Evolutionary conservation across 257 asterid species (phyloP).

Genomic region (Petunia axillaris): DNA sequence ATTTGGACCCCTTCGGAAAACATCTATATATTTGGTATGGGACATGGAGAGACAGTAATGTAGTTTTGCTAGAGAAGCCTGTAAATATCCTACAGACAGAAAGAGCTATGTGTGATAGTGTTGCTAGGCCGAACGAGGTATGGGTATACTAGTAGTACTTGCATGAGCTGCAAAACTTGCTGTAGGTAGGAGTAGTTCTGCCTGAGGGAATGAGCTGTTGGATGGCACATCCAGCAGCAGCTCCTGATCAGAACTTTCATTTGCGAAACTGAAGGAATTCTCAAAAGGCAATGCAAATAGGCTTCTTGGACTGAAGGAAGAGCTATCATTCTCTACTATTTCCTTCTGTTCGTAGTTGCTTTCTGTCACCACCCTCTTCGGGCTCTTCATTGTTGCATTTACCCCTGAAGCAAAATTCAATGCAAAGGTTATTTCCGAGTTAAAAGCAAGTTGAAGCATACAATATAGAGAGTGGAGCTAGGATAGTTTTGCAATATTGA

Average conservation of each 20-base stretch:
- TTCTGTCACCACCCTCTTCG: constrained; percentile 47
- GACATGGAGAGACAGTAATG: constrained; percentile 2
- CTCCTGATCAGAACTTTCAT: constrained; percentile 63
- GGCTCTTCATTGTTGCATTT: constrained; percentile 57
- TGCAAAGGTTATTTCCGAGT: background rate
- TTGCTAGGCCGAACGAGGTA: constrained; percentile 43
- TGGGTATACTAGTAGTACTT: constrained; percentile 62
- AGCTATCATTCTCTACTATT: constrained; percentile 44
- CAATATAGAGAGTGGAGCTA: background rate
- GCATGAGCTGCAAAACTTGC: constrained; percentile 58
- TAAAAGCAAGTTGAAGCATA: background rate
- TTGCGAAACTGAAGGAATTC: constrained; percentile 49
- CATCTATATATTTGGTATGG: background rate
- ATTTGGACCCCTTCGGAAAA: constrained; percentile 12
- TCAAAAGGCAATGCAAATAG: constrained; percentile 55
- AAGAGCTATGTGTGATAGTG: background rate
- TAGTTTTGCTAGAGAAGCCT: background rate
- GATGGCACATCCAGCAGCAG: constrained; percentile 78
- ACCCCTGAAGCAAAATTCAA: constrained; percentile 45
- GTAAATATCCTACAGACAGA: constrained; percentile 18
- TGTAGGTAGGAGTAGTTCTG: constrained; percentile 66
- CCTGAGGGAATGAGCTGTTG: constrained; percentile 68
- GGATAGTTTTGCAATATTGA: background rate
- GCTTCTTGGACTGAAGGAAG: constrained; percentile 54
- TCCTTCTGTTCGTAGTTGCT: constrained; percentile 51